A percentile compares a stretch with the other conserved stretches of the same genome.
Evolutionary conservation across 441 rosid genomes (phyloP).

Genomic region (Adansonia grandidieri): DNA sequence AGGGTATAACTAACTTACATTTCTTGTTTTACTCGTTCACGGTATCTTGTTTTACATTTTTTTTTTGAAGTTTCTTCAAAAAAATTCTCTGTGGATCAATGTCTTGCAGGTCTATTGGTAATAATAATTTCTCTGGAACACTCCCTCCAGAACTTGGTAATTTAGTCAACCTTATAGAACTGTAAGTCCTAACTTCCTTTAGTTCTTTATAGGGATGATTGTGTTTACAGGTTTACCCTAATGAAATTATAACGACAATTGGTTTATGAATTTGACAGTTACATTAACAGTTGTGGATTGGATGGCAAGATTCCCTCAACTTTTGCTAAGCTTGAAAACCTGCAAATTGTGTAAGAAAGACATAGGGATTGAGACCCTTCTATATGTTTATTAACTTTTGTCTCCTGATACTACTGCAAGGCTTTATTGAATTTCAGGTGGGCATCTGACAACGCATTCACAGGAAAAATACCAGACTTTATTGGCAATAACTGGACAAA

Average conservation of each 20-base stretch:
- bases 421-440: slow-evolving; percentile 42
- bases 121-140: slow-evolving; percentile 15
- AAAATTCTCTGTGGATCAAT: not conserved
- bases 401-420: not conserved
- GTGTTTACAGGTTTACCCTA: not conserved
- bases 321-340: slow-evolving; percentile 1
- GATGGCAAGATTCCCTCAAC: slow-evolving; percentile 15
- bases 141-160: slow-evolving; percentile 21
- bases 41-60: not conserved
- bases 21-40: not conserved
- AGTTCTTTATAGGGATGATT: not conserved
- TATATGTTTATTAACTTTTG: not conserved
- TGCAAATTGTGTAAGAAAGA: not conserved
- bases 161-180: not conserved
- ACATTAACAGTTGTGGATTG: slow-evolving; percentile 16
- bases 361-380: not conserved
- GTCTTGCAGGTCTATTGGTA: not conserved
- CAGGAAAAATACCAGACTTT: slow-evolving; percentile 52
- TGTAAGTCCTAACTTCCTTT: not conserved
- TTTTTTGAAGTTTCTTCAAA: not conserved
- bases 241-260: not conserved
- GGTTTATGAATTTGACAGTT: not conserved
- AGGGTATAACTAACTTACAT: not conserved
- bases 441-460: slow-evolving; percentile 59
- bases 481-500: slow-evolving; percentile 40